A percentile compares a stretch with the other conserved stretches of the same genome.
Conservation (phyloP, 306 rosid species). For the Ochetophila trinervis region DNA sequence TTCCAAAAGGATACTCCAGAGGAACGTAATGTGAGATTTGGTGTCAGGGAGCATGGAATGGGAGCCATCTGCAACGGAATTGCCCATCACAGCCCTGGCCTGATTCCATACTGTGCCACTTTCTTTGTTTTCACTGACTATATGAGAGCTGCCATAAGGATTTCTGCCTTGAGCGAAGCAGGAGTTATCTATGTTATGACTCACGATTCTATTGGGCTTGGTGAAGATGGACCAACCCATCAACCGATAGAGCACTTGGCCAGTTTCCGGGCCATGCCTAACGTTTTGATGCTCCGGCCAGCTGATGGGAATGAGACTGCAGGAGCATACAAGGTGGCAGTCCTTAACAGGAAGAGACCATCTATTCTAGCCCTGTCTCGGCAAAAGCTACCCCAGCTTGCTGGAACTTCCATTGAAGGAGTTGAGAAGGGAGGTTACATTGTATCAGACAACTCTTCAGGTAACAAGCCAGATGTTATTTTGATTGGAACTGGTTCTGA, state of each 20-base stretch:
- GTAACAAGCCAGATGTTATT: constrained; percentile 94
- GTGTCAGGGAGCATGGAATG: constrained; percentile 97
- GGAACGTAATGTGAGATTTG: constrained; percentile 90
- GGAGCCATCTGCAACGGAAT: constrained; percentile 97
- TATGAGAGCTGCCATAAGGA: constrained; percentile 96
- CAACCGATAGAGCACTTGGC: constrained; percentile 97
- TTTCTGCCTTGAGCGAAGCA: constrained; percentile 71
- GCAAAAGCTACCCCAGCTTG: constrained; percentile 77
- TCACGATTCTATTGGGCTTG: constrained; percentile 96
- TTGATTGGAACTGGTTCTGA: constrained; percentile 95
- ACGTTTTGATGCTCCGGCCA: constrained; percentile 91
- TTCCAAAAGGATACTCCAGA: constrained; percentile 86
- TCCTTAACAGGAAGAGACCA: constrained; percentile 74
- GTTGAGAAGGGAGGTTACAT: constrained; percentile 91
- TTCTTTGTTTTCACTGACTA: constrained; percentile 98
- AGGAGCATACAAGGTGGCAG: constrained; percentile 90
- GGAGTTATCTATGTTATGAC: constrained; percentile 94
- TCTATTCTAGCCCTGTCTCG: constrained; percentile 95
- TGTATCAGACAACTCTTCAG: constrained; percentile 77
- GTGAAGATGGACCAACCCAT: constrained; percentile 99
- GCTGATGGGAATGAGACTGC: constrained; percentile 99
- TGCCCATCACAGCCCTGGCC: constrained; percentile 89
- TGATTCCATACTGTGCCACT: constrained; percentile 94
- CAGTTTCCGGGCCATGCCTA: constrained; percentile 99
- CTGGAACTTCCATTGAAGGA: constrained; percentile 84